These are phyloP conservation scores for Arabidopsis suecica DNA, from an alignment of 345 rosid genomes.

Conservation along the genomic window DNA sequence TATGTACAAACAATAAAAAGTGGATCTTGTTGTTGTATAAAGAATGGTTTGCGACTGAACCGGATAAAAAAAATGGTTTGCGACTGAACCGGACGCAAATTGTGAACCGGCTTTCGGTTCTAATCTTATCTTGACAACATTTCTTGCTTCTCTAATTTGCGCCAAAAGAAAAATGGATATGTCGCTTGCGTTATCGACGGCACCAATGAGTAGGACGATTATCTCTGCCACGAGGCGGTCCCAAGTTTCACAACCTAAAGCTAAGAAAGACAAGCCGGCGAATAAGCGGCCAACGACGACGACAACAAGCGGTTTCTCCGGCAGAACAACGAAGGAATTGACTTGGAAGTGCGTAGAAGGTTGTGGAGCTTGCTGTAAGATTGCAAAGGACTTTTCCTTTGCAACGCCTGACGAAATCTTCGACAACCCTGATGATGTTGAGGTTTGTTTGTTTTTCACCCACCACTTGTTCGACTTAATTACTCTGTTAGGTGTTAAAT, in stretches of 20 bases:
- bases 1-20: no score
- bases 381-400: slow-evolving; percentile 78
- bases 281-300: slow-evolving; percentile 29
- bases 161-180: slow-evolving; percentile 30
- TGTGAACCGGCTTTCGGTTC: neutral
- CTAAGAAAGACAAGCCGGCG: slow-evolving; percentile 35
- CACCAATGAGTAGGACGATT: slow-evolving; percentile 13
- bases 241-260: slow-evolving; percentile 19
- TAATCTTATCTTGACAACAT: neutral
- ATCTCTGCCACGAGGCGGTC: slow-evolving; percentile 27
- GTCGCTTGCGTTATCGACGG: slow-evolving; percentile 29
- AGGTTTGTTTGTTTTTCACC: slow-evolving; percentile 51
- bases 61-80: neutral
- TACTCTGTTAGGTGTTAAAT: slow-evolving; percentile 9
- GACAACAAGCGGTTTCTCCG: slow-evolving; percentile 50
- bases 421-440: slow-evolving; percentile 56
- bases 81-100: neutral
- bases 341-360: slow-evolving; percentile 74
- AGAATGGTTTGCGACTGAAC: no score
- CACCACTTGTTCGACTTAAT: slow-evolving; percentile 56
- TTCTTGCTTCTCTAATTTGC: neutral
- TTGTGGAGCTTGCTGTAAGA: slow-evolving; percentile 92
- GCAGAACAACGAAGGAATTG: slow-evolving; percentile 49
- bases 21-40: no score
- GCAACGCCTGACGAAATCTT: slow-evolving; percentile 83